phyloP scores from a whole-genome alignment of 1,139 yeast genomes.

The Pichia sp. region DNA sequence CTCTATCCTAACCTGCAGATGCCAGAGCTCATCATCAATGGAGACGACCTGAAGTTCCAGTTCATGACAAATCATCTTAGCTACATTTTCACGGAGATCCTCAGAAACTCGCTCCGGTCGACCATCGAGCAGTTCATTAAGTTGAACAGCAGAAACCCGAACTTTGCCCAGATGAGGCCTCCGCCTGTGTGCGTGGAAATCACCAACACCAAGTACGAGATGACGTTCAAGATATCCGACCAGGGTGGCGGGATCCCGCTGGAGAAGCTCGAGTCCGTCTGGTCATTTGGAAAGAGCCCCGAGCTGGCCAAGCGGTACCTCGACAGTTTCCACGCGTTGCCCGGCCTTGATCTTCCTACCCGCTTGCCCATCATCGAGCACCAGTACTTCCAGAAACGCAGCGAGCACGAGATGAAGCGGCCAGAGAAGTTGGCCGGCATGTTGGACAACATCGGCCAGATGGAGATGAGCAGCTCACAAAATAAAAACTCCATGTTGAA shows the following conservation, averaged over 20 bases:
- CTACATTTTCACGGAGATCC: conserved; percentile 78
- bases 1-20: conserved; percentile 53
- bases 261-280: conserved; percentile 55
- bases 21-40: conserved; percentile 75
- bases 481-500: conserved; percentile 40
- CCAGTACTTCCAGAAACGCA: conserved; percentile 13
- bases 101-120: conserved; percentile 66
- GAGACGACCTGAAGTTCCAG: conserved; percentile 64
- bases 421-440: conserved; percentile 22
- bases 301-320: conserved; percentile 52
- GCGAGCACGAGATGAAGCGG: background rate
- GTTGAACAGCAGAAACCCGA: conserved; percentile 19
- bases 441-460: conserved; percentile 37
- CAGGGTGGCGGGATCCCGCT: conserved; percentile 81
- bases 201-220: conserved; percentile 59
- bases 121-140: conserved; percentile 16
- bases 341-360: conserved; percentile 42
- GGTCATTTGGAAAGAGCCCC: conserved; percentile 80
- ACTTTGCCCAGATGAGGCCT: conserved; percentile 36
- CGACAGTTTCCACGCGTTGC: conserved; percentile 62
- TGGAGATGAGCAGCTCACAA: conserved; percentile 32
- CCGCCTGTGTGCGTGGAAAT: conserved; percentile 74
- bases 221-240: conserved; percentile 76
- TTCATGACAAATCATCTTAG: conserved; percentile 83
- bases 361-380: conserved; percentile 26